phyloP scores from a whole-genome alignment of 176 grass and related monocot genomes.

The Puya raimondii region DNA sequence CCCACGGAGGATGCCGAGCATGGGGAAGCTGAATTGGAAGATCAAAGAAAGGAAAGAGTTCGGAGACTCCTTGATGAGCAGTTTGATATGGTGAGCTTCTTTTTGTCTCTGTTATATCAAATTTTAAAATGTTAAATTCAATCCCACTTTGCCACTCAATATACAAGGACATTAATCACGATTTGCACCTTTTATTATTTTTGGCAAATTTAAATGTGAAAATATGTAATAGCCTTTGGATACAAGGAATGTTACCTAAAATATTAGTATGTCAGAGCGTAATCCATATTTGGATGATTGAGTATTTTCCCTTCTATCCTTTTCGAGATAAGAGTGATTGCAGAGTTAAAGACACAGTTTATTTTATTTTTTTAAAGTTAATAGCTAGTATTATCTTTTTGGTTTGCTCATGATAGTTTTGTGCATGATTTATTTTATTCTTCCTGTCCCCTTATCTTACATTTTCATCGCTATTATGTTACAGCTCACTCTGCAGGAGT shows the following conservation, averaged over 20 bases:
- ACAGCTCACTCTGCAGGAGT: constrained; percentile 66
- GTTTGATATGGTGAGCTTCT: constrained; percentile 71
- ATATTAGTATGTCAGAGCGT: too few species aligned
- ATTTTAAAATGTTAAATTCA: too few species aligned
- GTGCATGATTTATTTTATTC: background rate
- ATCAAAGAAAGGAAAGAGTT: constrained; percentile 41
- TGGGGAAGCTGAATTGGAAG: constrained; percentile 24
- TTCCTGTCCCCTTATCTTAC: background rate
- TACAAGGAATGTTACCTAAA: too few species aligned
- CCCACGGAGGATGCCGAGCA: constrained; percentile 15
- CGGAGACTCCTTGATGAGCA: constrained; percentile 69
- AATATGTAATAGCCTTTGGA: too few species aligned
- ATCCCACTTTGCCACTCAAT: too few species aligned
- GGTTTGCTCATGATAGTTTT: background rate
- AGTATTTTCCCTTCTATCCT: too few species aligned
- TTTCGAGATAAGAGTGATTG: too few species aligned
- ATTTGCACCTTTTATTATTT: too few species aligned
- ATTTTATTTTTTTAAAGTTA: background rate
- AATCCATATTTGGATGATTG: too few species aligned
- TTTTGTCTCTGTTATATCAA: background rate
- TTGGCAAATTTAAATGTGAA: too few species aligned
- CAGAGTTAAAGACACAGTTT: background rate
- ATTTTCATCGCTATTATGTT: constrained; percentile 7
- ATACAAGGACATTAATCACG: too few species aligned
- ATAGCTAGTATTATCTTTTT: background rate